These are phyloP conservation scores for Diophrys sp. DNA, from an alignment of 73 alveolate genomes.

Conservation along the genomic window DNA sequence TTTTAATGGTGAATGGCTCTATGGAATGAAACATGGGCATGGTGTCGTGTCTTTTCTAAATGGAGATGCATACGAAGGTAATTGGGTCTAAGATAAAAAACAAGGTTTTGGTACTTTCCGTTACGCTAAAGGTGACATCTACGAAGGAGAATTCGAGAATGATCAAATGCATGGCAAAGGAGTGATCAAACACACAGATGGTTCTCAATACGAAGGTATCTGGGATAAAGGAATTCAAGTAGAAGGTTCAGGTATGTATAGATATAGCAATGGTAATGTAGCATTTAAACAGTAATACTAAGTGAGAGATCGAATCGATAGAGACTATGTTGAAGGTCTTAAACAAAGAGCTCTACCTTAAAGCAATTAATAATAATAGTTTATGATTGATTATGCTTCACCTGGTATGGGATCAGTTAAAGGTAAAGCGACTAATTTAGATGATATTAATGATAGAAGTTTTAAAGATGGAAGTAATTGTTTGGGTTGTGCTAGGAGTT, in stretches of 20 bases:
- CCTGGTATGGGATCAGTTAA: background rate
- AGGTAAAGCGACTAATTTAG: background rate
- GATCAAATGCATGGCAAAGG: constrained; percentile 54
- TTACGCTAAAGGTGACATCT: constrained; percentile 80
- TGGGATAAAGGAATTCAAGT: constrained; percentile 36
- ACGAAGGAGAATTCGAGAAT: constrained; percentile 76
- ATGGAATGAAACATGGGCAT: constrained; percentile 78
- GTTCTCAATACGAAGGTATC: constrained; percentile 34
- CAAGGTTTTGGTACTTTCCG: constrained; percentile 82
- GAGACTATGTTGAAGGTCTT: background rate
- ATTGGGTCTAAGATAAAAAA: constrained; percentile 75
- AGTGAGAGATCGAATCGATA: constrained; percentile 20
- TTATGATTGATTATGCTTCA: background rate
- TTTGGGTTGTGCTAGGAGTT: too few relatives aligned
- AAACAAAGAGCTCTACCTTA: background rate
- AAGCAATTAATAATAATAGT: background rate
- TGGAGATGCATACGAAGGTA: constrained; percentile 95
- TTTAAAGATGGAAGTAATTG: too few relatives aligned
- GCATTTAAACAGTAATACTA: constrained; percentile 31
- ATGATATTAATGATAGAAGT: background rate
- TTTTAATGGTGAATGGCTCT: constrained; percentile 85
- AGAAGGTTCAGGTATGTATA: constrained; percentile 43
- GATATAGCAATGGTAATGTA: constrained; percentile 47
- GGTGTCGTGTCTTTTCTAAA: constrained; percentile 90
- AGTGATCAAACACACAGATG: constrained; percentile 36